Base-by-base conservation (phyloP, 164 flowering plant species). In the Saururus chinensis region DNA sequence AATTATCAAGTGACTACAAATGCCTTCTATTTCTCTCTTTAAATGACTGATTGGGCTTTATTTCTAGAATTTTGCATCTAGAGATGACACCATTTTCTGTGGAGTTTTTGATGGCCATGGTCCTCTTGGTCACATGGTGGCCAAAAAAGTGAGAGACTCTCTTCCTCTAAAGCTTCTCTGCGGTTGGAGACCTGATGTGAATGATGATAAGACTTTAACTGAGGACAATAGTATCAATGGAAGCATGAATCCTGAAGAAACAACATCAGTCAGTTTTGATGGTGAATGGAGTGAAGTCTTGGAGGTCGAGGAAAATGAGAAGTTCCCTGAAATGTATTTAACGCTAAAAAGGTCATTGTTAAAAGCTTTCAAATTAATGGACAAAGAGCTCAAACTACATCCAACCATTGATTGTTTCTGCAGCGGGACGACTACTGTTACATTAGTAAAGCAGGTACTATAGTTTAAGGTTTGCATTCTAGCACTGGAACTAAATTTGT, bases 91-190 rank as follows among this genome's bases (percentile, higher is more conserved):
- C 61, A 64, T 82, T 51, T 86, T 86, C 73, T 88, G 92, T 61
- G 96, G 96, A 56, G 85, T 86, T 41, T 88, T 86, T 69, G 96
- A 88, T 68, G 92, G 96, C 61, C 96, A 88, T 67, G 96, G 96
- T 66, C 92, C 92, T n/a, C 81, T 62, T 54, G 96, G 96, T 69
- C 92, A 88, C 65, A 64, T 86, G 83, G 92, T 88, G 69, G 84
- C 92, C 30, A 86, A 78, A 71, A 86, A 76, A 80, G 90, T 88
- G 45, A 78, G 92, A 22, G 92, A 88, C 65, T 72, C 81, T 61
- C 90, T 89, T 75, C 96, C 96, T 25, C 68, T 84, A 22, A 74
- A 75, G 63, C 66, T 88, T 30, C 68, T 75, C 59, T 40, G 80
- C 22, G 86, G 80, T 56, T 89, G 89, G 90, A 74, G 74, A 63